Evolutionary conservation across 345 rosid genomes (phyloP).

Genomic region (Camelina neglecta): DNA sequence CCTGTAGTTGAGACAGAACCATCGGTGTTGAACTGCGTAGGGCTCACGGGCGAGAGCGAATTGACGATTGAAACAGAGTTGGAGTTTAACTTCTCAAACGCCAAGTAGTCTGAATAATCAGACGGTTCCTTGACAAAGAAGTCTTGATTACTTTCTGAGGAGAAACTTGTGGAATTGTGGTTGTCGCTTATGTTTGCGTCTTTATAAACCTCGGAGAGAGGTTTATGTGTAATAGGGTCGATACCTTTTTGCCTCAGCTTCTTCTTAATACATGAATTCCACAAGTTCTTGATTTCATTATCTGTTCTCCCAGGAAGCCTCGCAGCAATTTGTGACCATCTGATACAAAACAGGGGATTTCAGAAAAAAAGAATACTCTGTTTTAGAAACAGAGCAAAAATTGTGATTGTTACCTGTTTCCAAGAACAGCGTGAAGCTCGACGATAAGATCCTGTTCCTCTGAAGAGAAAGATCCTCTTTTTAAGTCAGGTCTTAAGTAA

Average conservation of each 20-base stretch:
- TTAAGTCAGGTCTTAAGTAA: slow-evolving; percentile 86
- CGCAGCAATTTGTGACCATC: slow-evolving; percentile 43
- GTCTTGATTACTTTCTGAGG: slow-evolving; percentile 45
- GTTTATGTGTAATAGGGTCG: slow-evolving; percentile 39
- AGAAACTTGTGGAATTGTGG: slow-evolving; percentile 28
- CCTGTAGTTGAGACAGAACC: slow-evolving; percentile 33
- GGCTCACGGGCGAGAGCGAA: slow-evolving; percentile 45
- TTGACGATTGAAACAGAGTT: slow-evolving; percentile 37
- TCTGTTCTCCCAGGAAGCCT: slow-evolving; percentile 43
- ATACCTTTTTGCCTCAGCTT: slow-evolving; percentile 33
- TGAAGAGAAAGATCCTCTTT: slow-evolving; percentile 67
- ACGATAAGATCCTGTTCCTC: slow-evolving; percentile 63
- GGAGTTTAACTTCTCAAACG: slow-evolving; percentile 56
- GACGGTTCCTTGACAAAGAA: slow-evolving; percentile 42
- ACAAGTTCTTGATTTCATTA: slow-evolving; percentile 42
- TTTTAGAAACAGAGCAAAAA: slow-evolving; percentile 13
- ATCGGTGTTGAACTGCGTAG: slow-evolving; percentile 14
- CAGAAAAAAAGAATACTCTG: neutral
- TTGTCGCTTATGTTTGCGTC: slow-evolving; percentile 5
- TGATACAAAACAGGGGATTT: slow-evolving; percentile 18
- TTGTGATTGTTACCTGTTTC: slow-evolving; percentile 50
- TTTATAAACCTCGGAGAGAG: slow-evolving; percentile 37
- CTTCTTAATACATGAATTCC: slow-evolving; percentile 43
- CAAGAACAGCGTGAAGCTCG: slow-evolving; percentile 60
- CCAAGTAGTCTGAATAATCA: slow-evolving; percentile 49